Evolutionary conservation across 192 early-diverging fungal species (phyloP), one percentile per base, ranked within the genome.

Genomic region (Lobosporangium transversale): DNA sequence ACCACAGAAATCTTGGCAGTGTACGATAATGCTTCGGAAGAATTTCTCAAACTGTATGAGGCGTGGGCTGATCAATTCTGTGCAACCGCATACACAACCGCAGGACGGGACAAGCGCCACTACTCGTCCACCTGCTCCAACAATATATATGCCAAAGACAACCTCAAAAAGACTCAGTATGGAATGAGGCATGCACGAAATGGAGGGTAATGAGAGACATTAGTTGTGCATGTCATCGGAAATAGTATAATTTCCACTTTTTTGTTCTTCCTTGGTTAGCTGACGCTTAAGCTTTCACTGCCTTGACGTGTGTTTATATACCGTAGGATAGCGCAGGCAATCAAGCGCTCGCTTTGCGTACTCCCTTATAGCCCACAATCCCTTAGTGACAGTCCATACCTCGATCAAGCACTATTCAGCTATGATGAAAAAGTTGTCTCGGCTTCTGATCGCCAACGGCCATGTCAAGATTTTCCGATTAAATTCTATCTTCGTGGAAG

Each of bases 391-490:
- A 83, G 79, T 27, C 92, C 92, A 10, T 92, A 88, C 58, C 81
- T 91, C 20, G 88, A 93, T 63, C 85, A 83, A 29, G 65, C 78
- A 21, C 36, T 92, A 12, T 93, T 85, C 58, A 80, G 70, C 32
- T 93, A 87, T 78, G 90, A 93, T 71, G 88, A 91, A 32, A 90
- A 88, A 52, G 54, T 80, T 29, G 85, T 92, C 3, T 87, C 81
- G 17, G 80, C 87, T 27, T 74, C 65, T 40, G 90, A 93, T 56
- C 67, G 91, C 0, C 70, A 84, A 45, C 71, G 85, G 60, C 83
- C 64, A 1, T 75, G 56, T 27, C 70, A 79, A 31, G 88, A 93
- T 21, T 81, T 68, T 47, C 86, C 91, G 9, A 70, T 84, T 44
- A 89, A 88, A 63, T 93, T 92, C 59, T 91, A 85, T 58, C 70